Base-by-base conservation (phyloP, 2,329 filamentous ascomycete genomes). In the Colletotrichum viniferum region DNA sequence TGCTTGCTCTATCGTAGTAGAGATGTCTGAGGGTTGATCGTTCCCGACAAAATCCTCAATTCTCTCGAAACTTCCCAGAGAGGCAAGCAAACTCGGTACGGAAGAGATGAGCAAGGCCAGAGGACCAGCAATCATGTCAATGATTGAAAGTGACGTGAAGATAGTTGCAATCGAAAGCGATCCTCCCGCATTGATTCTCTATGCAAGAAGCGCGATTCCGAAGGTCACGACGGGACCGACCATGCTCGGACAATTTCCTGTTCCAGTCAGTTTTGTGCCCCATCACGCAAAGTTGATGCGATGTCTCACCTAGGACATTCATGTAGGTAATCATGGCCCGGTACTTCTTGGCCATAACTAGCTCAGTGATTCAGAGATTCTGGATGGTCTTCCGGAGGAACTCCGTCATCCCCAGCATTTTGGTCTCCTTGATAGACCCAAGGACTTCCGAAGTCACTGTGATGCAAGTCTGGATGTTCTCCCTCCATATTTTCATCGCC, bases 371-470 rank as follows among this genome's bases (percentile, higher is more conserved):
- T 56, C 78, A 70, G 5, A 81, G 71, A 13, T 30, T 60, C 14
- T 78, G 74, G 26, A 81, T 79, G 1, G 48, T 38, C 1, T 28
- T n/a, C 6, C 76, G 71, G 13, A 82, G 79, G 0, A 77, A 75
- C 0, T 77, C 72, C 0, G 78, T 75, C 1, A 82, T 63, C 0
- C 82, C 82, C 1, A 81, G 77, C 82, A 84, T 84, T n/a, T 83
- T 84, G 21, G 80, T 77, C 4, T 80, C 81, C 34, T 82, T 84
- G 66, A 84, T 83, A 2, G 76, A 77, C 1, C 79, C 76, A 4
- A 84, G 67, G 63, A 84, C 79, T 5, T 78, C 74, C 0, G 82
- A 80, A 0, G 82, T 84, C 0, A 79, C 79, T 0, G 76, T 70
- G 4, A 84, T 74, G 2, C 82, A 78, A 18, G 77, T 78, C 18